These are phyloP conservation scores for Conticribra guillardii DNA, from an alignment of 108 stramenopile species.

Conservation along the genomic window DNA sequence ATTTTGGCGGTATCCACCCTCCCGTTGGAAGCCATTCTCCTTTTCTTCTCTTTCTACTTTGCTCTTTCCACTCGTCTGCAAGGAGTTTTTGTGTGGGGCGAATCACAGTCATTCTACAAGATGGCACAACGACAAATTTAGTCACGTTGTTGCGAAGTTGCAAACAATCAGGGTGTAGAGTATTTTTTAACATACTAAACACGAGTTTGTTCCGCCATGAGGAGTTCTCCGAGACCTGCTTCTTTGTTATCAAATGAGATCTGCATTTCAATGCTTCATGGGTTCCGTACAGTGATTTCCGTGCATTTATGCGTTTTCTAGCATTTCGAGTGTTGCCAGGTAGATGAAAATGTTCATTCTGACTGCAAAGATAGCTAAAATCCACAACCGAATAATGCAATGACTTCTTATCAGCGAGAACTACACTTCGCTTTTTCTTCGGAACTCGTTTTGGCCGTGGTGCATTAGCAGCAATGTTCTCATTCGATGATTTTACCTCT, in stretches of 20 bases:
- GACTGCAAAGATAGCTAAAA: neutral
- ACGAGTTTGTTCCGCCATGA: too few relatives aligned
- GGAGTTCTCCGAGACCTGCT: too few relatives aligned
- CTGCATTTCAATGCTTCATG: too few relatives aligned
- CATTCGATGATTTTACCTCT: too few relatives aligned
- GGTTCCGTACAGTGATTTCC: neutral
- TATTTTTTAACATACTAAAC: neutral
- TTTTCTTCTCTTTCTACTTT: conserved; percentile 11
- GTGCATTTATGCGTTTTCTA: neutral
- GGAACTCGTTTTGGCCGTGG: too few relatives aligned
- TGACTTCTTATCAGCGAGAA: neutral
- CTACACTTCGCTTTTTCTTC: neutral
- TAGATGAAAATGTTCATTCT: neutral
- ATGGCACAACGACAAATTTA: neutral
- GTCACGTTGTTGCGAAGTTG: neutral
- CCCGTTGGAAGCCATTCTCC: conserved; percentile 35
- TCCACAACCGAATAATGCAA: neutral
- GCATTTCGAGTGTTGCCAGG: neutral
- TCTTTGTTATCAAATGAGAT: too few relatives aligned
- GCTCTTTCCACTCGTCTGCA: conserved; percentile 22
- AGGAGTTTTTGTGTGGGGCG: neutral
- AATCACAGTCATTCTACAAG: neutral
- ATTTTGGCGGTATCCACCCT: conserved; percentile 14
- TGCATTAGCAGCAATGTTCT: too few relatives aligned
- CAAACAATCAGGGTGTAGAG: too few relatives aligned